Evolutionary conservation across 192 early-diverging fungal species (phyloP).

Genomic region (Gamsiella multidivaricata): DNA sequence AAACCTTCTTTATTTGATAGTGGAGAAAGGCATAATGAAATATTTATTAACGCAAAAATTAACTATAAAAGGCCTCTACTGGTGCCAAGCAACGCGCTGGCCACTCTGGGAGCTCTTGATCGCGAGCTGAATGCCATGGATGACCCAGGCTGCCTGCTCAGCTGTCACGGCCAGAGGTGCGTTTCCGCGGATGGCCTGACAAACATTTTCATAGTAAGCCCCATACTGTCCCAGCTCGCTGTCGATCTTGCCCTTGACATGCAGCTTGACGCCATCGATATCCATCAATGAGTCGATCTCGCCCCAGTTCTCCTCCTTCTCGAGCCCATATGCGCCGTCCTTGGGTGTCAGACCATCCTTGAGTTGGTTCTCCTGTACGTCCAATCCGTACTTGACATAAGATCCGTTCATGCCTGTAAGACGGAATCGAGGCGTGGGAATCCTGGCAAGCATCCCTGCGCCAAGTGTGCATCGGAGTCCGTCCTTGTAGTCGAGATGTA

Average conservation of each 20-base stretch:
- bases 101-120: slow-evolving; percentile 60
- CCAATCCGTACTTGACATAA: slow-evolving; percentile 73
- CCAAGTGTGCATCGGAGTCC: slow-evolving; percentile 71
- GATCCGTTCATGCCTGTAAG: slow-evolving; percentile 76
- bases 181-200: slow-evolving; percentile 62
- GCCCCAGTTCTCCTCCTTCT: slow-evolving; percentile 61
- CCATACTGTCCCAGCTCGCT: slow-evolving; percentile 69
- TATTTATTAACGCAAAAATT: no score
- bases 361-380: slow-evolving; percentile 81
- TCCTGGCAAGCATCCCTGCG: slow-evolving; percentile 75
- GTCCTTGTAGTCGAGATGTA: slow-evolving; percentile 69
- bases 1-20: no score
- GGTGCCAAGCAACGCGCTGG: slow-evolving; percentile 37
- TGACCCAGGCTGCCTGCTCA: slow-evolving; percentile 72
- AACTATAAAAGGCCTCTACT: no score
- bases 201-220: slow-evolving; percentile 74
- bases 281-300: slow-evolving; percentile 60
- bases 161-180: slow-evolving; percentile 68
- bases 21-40: no score
- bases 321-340: slow-evolving; percentile 66
- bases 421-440: slow-evolving; percentile 69
- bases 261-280: slow-evolving; percentile 51
- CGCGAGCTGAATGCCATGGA: slow-evolving; percentile 76
- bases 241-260: slow-evolving; percentile 65
- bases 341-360: slow-evolving; percentile 69